Base-by-base conservation (phyloP, 805 yeast genomes). In the Kazachstania psychrophila region DNA sequence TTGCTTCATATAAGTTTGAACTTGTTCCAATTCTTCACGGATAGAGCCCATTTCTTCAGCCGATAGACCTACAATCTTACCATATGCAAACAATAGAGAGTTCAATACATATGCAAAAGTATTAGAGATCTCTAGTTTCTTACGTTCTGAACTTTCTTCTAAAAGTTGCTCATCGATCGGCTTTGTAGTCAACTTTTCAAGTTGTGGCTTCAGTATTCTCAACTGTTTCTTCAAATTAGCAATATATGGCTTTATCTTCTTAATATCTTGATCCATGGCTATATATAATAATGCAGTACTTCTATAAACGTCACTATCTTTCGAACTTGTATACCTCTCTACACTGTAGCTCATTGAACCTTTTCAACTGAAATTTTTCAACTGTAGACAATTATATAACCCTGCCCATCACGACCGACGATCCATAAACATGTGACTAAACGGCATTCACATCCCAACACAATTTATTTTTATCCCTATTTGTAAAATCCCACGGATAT, bases 1-100 rank as follows among this genome's bases (percentile, higher is more conserved):
- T 49, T 76, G 68, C 26, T 68, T 68, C 76, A 81, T 79, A 45
- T 79, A 80, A n/a, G 66, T 51, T 53, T 79, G 81, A 28, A 83
- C 78, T 42, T 87, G 65, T 6, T 64, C 66, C 36, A 84, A 61
- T 49, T 82, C 94, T 22, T 61, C 61, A 77, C 78, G 75, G 15
- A 86, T 71, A 2, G 79, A 77, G 5, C 42, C 28, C 38, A 49
- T 34, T 20, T 56, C 56, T 27, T 49, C 52, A 13, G 23, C 24
- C 10, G 17, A 15, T 20, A 45, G 46, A 17, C 43, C 40, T 14
- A 46, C 34, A 8, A 58, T 38, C 34, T 58, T 58, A 52, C 50
- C 48, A 33, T 51, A 49, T 1, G 54, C 42, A 34, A 56, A 58
- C 39, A 56, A 41, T 28, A 58, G 36, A 1, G 61, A 55, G 27